Percentiles rank a stretch among this genome's conserved stretches.
phyloP scores from a whole-genome alignment of 139 green algal species.

The Nannochloris sp. region DNA sequence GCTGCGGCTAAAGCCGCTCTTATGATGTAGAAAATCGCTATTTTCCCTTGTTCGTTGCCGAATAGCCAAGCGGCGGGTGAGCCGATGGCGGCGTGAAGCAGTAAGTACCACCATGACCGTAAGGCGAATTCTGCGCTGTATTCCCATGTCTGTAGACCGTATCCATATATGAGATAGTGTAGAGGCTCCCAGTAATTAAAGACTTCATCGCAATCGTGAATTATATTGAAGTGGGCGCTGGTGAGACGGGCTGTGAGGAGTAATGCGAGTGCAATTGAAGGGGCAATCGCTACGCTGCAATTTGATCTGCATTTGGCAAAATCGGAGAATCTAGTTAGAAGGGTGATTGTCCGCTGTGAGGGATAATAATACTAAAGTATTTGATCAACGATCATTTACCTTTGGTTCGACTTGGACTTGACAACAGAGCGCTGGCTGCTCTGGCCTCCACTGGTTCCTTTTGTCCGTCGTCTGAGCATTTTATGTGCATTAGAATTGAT shows the following conservation, averaged over 20 bases:
- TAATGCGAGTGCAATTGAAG: slow-evolving; percentile 13
- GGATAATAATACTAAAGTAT: no score
- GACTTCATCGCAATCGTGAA: slow-evolving; percentile 88
- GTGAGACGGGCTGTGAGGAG: slow-evolving; percentile 29
- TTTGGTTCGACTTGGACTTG: no score
- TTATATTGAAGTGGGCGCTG: slow-evolving; percentile 57
- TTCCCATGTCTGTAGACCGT: slow-evolving; percentile 69
- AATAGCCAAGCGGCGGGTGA: slow-evolving; percentile 23
- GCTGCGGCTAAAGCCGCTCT: slow-evolving; percentile 36
- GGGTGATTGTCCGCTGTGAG: no score
- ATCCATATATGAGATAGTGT: slow-evolving; percentile 71
- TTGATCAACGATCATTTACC: no score
- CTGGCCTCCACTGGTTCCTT: no score
- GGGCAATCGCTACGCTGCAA: no score
- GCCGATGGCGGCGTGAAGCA: slow-evolving; percentile 51
- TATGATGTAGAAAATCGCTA: slow-evolving; percentile 49
- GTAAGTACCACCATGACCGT: slow-evolving; percentile 73
- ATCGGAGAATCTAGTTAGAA: no score
- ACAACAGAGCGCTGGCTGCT: no score
- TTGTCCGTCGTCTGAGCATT: no score
- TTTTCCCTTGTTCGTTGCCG: slow-evolving; percentile 29
- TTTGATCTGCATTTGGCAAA: no score
- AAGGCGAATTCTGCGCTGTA: slow-evolving; percentile 74
- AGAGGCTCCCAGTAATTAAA: slow-evolving; percentile 92
- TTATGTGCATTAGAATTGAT: no score